phyloP scores from a whole-genome alignment of 805 yeast genomes.

The Metschnikowia continentalis region DNA sequence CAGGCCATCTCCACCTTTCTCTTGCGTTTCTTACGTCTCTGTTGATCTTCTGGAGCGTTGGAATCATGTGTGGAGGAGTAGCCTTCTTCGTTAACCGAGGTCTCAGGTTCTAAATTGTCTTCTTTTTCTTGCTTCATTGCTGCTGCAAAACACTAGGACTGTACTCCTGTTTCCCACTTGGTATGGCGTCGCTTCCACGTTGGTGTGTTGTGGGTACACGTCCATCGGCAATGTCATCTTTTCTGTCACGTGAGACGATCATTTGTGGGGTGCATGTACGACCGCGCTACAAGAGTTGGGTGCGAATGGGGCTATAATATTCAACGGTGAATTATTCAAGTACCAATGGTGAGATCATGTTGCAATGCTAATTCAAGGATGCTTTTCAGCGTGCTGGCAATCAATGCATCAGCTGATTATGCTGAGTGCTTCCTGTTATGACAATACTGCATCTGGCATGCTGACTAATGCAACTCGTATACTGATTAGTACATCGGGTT shows the following conservation, averaged over 20 bases:
- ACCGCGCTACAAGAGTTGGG: background rate
- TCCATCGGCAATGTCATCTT: conserved; percentile 2
- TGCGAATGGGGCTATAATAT: background rate
- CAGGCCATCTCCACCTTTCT: conserved; percentile 68
- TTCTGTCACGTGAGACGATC: background rate
- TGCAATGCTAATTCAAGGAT: no score
- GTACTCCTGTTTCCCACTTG: background rate
- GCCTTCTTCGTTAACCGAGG: background rate
- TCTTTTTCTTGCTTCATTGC: background rate
- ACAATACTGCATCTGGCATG: no score
- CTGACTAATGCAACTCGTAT: no score
- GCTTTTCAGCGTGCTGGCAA: no score
- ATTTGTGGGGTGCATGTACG: conserved; percentile 2
- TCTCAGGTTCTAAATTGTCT: background rate
- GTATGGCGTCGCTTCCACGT: background rate
- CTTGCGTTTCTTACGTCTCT: conserved; percentile 25
- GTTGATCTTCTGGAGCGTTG: background rate
- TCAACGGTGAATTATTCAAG: no score
- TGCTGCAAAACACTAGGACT: background rate
- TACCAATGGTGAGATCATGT: no score
- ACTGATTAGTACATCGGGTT: no score
- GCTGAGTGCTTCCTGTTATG: no score
- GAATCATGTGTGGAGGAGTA: background rate
- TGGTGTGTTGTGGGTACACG: background rate
- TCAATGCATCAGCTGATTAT: no score